Evolutionary conservation across 805 yeast species (phyloP).

Genomic region (Suhomyces prunicola): DNA sequence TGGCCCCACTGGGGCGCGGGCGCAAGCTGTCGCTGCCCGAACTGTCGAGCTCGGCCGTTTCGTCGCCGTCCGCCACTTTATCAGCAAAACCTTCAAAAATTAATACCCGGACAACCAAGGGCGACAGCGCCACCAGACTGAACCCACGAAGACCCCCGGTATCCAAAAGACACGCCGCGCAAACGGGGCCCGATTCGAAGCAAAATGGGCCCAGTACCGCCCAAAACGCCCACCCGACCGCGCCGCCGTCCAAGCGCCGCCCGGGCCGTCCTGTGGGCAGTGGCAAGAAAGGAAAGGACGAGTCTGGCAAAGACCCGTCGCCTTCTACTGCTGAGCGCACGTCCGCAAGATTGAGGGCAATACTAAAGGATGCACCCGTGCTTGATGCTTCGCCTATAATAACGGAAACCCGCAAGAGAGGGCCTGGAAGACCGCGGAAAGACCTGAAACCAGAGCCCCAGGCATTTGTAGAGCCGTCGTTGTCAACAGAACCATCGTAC

Average conservation of each 20-base stretch:
- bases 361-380: not conserved
- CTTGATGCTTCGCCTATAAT: not conserved
- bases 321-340: not conserved
- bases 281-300: slow-evolving; percentile 1
- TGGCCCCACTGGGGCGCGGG: not conserved
- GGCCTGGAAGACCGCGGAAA: slow-evolving; percentile 1
- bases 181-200: not conserved
- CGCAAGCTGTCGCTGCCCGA: not conserved
- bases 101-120: not conserved
- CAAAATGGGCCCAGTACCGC: not conserved
- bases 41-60: not conserved
- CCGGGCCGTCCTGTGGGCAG: slow-evolving; percentile 1
- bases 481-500: slow-evolving; percentile 53
- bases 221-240: not conserved
- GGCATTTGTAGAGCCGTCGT: slow-evolving; percentile 56
- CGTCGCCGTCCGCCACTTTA: not conserved
- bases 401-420: not conserved
- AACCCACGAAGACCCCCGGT: not conserved
- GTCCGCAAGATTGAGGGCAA: not conserved
- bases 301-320: not conserved
- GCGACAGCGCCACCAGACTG: not conserved
- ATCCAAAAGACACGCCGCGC: not conserved
- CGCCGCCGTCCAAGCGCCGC: not conserved
- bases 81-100: not conserved
- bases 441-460: not conserved